Evolutionary conservation across 164 flowering plant genomes (phyloP).

Genomic region (Pachysandra terminalis): DNA sequence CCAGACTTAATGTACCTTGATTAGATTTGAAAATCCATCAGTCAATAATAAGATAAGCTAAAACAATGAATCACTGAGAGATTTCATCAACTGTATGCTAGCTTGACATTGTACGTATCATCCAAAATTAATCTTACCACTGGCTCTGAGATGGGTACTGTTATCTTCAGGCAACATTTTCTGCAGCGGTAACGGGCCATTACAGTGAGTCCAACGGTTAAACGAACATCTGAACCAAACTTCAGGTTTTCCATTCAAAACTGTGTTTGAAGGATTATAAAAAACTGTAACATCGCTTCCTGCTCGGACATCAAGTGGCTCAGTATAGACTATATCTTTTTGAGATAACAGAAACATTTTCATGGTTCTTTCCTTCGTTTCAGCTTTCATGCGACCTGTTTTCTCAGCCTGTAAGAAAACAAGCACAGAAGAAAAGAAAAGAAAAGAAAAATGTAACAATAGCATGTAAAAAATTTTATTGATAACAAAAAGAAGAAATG

Average conservation of each 20-base stretch:
- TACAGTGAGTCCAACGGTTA: conserved; percentile 85
- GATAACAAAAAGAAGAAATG: neutral
- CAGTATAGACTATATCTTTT: conserved; percentile 85
- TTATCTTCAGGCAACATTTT: conserved; percentile 71
- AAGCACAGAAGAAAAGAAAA: conserved; percentile 1
- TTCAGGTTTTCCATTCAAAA: conserved; percentile 84
- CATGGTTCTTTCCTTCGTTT: conserved; percentile 67
- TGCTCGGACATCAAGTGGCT: conserved; percentile 87
- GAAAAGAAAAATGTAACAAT: neutral
- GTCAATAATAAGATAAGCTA: neutral
- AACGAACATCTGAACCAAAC: conserved; percentile 94
- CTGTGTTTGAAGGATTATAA: conserved; percentile 86
- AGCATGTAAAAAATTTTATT: neutral
- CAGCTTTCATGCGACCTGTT: conserved; percentile 77
- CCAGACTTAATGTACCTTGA: neutral
- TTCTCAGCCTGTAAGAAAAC: conserved; percentile 59
- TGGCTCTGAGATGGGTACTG: conserved; percentile 61
- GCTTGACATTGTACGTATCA: neutral
- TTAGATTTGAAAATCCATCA: no score
- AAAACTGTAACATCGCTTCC: conserved; percentile 63
- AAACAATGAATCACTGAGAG: neutral
- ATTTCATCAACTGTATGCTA: neutral
- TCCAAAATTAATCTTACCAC: conserved; percentile 40
- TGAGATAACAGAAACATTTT: conserved; percentile 78
- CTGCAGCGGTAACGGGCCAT: conserved; percentile 78